Base-by-base conservation (phyloP, 2,329 filamentous ascomycete genomes). In the Botrytis tulipae region DNA sequence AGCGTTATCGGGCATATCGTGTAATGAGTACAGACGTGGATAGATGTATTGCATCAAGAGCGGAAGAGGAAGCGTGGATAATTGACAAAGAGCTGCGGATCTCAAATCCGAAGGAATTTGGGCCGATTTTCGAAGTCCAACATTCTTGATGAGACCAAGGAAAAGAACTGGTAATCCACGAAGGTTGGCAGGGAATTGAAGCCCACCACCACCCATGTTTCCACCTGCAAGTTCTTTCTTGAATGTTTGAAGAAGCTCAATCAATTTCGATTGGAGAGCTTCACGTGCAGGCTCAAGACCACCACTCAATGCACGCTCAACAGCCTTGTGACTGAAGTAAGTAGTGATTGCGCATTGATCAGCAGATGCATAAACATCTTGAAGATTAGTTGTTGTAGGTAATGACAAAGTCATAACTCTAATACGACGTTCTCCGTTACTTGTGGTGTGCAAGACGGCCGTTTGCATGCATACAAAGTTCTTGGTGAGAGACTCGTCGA, bases 291-390 rank as follows among this genome's bases (percentile, higher is more conserved):
- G 92, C 78, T 99, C 96, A 70, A 99, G 86, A 57, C 95, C 95
- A 79, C 90, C 93, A 78, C 93, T 92, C 57, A 99, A 86, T 18
- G 93, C 91, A 78, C 94, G 89, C 85, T 99, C 96, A 4, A 98
- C 96, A 25, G 96, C 96, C 86, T 98, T 98, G 87, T 99, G 96
- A 78, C 92, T 95, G 86, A 95, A 98, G 85, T 95, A 98, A 20
- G 93, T 93, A 4, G 95, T 92, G 78, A 99, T 94, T 22, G 96
- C 96, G 79, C 92, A 92, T 83, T 98, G 95, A 80, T 99, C 96
- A 0, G 96, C 96, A 7, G 94, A 97, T 14, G 96, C 94, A 82
- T 98, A 99, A 29, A 98, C 86, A 80, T 97, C 95, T 5, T 94
- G 93, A 74, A 99, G 84, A 80, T 90, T 95, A 76, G 95, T 93